These are phyloP conservation scores for Tricholoma flavovirens DNA, from an alignment of 768 basidiomycete genomes.

Conservation along the genomic window DNA sequence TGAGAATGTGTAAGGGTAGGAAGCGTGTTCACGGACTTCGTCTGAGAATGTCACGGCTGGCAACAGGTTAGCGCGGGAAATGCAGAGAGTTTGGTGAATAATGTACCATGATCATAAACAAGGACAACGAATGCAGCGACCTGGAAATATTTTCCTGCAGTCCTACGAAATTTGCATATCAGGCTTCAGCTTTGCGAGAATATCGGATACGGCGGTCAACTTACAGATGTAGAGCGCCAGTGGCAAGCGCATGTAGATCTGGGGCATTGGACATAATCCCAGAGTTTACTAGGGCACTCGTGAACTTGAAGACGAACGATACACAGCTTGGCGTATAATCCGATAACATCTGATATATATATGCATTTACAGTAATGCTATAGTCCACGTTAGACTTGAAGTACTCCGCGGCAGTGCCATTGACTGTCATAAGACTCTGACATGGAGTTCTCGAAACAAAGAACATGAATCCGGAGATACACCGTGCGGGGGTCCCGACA, in stretches of 20 bases:
- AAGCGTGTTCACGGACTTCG: not conserved
- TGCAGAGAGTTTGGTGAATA: not conserved
- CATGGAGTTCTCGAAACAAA: too few relatives aligned
- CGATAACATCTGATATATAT: not conserved
- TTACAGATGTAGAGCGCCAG: not conserved
- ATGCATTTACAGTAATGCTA: not conserved
- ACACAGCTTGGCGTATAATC: too few relatives aligned
- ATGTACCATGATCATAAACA: conserved; percentile 1
- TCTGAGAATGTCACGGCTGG: not conserved
- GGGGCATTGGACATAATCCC: not conserved
- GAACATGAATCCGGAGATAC: too few relatives aligned
- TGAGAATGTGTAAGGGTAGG: not conserved
- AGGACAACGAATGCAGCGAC: not conserved
- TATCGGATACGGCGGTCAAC: not conserved
- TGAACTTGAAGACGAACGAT: too few relatives aligned
- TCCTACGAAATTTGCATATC: not conserved
- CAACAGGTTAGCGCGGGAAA: not conserved
- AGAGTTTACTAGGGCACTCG: not conserved
- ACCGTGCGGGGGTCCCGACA: too few relatives aligned
- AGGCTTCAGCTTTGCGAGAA: not conserved
- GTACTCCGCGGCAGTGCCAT: too few relatives aligned
- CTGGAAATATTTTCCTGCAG: not conserved
- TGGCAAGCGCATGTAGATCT: not conserved
- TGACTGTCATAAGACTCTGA: too few relatives aligned
- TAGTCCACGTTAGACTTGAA: too few relatives aligned